Conservation (phyloP, 345 rosid genomes). For the Pseudoturritis turrita region DNA sequence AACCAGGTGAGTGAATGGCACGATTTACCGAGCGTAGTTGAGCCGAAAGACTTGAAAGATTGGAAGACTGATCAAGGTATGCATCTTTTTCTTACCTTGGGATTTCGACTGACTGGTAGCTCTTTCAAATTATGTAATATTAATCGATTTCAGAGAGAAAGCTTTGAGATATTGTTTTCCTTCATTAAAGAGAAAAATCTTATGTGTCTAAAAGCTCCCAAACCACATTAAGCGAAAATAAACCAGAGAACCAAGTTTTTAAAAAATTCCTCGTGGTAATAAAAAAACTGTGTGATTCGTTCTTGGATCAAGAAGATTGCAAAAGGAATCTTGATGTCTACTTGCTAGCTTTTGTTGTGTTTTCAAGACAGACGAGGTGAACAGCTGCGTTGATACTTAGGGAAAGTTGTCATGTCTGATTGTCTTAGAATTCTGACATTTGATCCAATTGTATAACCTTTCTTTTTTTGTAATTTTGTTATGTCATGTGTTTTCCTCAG, state of each 20-base stretch:
- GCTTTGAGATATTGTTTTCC: not conserved
- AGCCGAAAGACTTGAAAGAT: constrained; percentile 32
- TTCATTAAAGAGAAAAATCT: not conserved
- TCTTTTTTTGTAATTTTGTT: not conserved
- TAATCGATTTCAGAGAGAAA: not conserved
- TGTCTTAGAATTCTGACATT: not conserved
- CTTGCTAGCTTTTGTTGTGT: constrained; percentile 10
- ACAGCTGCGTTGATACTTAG: not conserved
- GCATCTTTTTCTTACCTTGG: not conserved
- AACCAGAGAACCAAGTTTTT: too few relatives aligned
- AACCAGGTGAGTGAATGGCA: constrained; percentile 48
- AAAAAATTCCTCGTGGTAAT: too few relatives aligned
- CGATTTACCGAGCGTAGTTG: constrained; percentile 42
- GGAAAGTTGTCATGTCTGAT: not conserved
- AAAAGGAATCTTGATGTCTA: not conserved
- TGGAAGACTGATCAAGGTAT: constrained; percentile 39
- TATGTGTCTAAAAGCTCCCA: not conserved
- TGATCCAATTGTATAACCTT: not conserved
- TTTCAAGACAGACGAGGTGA: not conserved
- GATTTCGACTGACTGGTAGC: not conserved
- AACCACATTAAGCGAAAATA: too few relatives aligned
- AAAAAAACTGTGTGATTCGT: not conserved
- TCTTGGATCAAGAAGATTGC: constrained; percentile 3
- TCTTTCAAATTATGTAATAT: too few relatives aligned
- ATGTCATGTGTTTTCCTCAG: not conserved